phyloP scores from a whole-genome alignment of 2,329 filamentous ascomycete genomes.

The Camptophora hylomeconis region DNA sequence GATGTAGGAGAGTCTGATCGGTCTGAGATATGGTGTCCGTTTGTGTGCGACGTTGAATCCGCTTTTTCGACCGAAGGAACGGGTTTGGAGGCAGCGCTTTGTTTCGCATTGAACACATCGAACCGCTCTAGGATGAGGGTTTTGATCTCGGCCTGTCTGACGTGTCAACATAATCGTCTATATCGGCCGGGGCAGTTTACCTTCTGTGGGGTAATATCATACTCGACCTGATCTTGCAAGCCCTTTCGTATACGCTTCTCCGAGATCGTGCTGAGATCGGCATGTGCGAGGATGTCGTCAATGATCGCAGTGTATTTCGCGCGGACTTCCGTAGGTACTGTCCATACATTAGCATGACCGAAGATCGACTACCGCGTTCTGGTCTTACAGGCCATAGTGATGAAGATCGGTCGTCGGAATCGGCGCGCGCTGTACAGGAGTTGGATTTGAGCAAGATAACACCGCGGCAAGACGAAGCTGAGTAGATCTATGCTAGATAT shows the following conservation, averaged over 20 bases:
- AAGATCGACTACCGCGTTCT: too few species aligned
- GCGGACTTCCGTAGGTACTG: conserved; percentile 37
- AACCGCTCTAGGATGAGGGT: conserved; percentile 61
- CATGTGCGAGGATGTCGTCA: conserved; percentile 46
- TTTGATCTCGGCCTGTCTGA: conserved; percentile 52
- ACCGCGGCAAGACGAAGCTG: too few species aligned
- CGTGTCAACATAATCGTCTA: conserved; percentile 1
- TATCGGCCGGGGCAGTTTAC: conserved; percentile 24
- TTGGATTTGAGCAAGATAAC: too few species aligned
- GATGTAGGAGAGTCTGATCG: conserved; percentile 24
- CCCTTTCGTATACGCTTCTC: conserved; percentile 53
- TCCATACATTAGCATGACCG: conserved; percentile 5
- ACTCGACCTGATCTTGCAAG: conserved; percentile 45
- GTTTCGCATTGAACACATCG: conserved; percentile 49
- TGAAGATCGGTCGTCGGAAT: too few species aligned
- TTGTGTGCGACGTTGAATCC: conserved; percentile 19
- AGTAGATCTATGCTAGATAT: too few species aligned
- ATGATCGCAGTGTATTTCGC: conserved; percentile 45
- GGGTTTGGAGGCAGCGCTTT: conserved; percentile 26
- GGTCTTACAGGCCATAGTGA: too few species aligned
- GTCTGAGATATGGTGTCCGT: conserved; percentile 22
- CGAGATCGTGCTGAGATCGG: conserved; percentile 51
- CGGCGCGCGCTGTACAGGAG: too few species aligned
- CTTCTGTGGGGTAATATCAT: conserved; percentile 51
- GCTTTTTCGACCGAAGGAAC: conserved; percentile 18